Conservation (phyloP, 257 asterid genomes). For the Penstemon eatonii region DNA sequence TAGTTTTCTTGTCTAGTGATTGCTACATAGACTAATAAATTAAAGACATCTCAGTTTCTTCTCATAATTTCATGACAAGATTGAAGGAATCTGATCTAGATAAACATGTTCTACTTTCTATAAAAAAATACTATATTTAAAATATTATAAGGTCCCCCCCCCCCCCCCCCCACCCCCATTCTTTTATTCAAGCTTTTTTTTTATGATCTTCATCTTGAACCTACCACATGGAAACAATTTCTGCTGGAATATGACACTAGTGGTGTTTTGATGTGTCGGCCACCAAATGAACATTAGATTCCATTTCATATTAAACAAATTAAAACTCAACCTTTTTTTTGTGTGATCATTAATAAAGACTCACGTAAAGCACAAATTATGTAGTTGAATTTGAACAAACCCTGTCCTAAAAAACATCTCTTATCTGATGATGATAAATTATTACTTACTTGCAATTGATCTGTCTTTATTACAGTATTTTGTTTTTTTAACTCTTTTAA, state of each 20-base stretch:
- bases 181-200: slow-evolving; percentile 22
- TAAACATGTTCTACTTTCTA: slow-evolving; percentile 32
- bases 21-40: background rate
- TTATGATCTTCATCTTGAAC: slow-evolving; percentile 37
- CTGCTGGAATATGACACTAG: slow-evolving; percentile 31
- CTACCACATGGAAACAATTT: slow-evolving; percentile 56
- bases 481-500: no score
- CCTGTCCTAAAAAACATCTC: slow-evolving; percentile 31
- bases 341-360: background rate
- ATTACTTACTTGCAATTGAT: background rate
- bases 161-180: background rate
- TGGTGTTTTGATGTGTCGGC: slow-evolving; percentile 66
- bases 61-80: slow-evolving; percentile 26
- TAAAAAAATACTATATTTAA: background rate
- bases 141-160: slow-evolving; percentile 22
- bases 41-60: slow-evolving; percentile 16
- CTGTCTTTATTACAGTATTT: no score
- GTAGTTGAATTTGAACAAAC: slow-evolving; percentile 24
- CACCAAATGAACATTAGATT: slow-evolving; percentile 76
- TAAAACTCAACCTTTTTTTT: no score
- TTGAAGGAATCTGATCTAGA: slow-evolving; percentile 53
- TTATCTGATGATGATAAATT: background rate
- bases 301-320: slow-evolving; percentile 41
- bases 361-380: slow-evolving; percentile 23
- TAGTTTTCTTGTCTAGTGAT: slow-evolving; percentile 14